A percentile compares a stretch with the other conserved stretches of the same genome.
phyloP scores from a whole-genome alignment of 108 stramenopile genomes.

The Nannochloropsis salina region DNA sequence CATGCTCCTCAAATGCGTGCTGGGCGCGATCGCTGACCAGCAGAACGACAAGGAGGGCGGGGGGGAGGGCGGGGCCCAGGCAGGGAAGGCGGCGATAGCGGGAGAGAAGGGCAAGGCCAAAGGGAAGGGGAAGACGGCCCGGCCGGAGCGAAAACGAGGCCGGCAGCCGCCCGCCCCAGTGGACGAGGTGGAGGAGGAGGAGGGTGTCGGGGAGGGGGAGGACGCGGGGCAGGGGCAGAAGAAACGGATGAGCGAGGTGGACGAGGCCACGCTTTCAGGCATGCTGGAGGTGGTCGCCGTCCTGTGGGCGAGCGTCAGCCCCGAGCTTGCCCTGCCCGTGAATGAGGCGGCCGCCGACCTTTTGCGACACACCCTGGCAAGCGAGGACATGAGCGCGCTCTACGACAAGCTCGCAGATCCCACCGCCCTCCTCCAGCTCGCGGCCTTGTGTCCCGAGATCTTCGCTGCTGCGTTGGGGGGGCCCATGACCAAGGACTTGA shows the following conservation, averaged over 20 bases:
- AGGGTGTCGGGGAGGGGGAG: not conserved
- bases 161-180: not conserved
- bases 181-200: not conserved
- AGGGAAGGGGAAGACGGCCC: conserved; percentile 23
- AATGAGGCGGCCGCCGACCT: conserved; percentile 36
- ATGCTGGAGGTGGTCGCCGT: conserved; percentile 31
- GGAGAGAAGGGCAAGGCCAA: not conserved
- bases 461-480: conserved; percentile 34
- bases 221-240: not conserved
- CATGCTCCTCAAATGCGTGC: conserved; percentile 70
- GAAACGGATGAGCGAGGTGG: not conserved
- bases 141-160: conserved; percentile 16
- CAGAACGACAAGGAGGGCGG: not conserved
- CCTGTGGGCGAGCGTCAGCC: conserved; percentile 35
- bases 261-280: conserved; percentile 24
- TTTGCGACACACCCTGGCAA: conserved; percentile 28
- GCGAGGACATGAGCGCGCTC: conserved; percentile 20
- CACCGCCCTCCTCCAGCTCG: conserved; percentile 31
- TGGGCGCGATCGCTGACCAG: not conserved
- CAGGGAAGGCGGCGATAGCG: not conserved
- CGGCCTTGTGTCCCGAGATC: conserved; percentile 24
- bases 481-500: conserved; percentile 33
- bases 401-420: not conserved
- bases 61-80: conserved; percentile 4
- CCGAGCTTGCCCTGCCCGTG: conserved; percentile 19